Percentiles rank a stretch among this genome's conserved stretches.
phyloP scores from a whole-genome alignment of 257 asterid genomes.

The Fraxinus quadrangulata region DNA sequence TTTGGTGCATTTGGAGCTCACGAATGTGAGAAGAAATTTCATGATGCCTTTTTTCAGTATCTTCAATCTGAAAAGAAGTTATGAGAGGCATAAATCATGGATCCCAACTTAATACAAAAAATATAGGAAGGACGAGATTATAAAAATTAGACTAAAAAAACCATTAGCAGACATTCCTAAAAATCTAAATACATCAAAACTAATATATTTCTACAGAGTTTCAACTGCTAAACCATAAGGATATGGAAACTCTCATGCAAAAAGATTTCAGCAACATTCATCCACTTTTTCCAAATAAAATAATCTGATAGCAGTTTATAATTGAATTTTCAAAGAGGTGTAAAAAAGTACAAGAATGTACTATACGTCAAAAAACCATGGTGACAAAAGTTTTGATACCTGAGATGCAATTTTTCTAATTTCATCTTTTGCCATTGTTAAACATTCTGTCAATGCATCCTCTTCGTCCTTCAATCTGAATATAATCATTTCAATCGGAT shows the following conservation, averaged over 20 bases:
- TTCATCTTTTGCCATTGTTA: slow-evolving; percentile 42
- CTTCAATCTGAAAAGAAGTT: slow-evolving; percentile 59
- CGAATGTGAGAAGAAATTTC: slow-evolving; percentile 48
- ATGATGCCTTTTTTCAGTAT: slow-evolving; percentile 45
- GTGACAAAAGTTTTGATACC: slow-evolving; percentile 41
- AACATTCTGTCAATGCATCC: slow-evolving; percentile 43
- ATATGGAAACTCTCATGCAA: not conserved
- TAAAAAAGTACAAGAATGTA: not conserved
- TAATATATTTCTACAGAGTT: slow-evolving; percentile 8
- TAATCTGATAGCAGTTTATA: slow-evolving; percentile 14
- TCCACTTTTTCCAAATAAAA: slow-evolving; percentile 5
- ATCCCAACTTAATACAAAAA: not conserved
- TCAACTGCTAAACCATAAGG: slow-evolving; percentile 19
- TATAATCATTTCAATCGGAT: slow-evolving; percentile 29
- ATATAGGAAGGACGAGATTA: slow-evolving; percentile 6
- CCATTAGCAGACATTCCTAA: not conserved
- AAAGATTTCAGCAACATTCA: slow-evolving; percentile 16
- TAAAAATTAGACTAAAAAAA: slow-evolving; percentile 15
- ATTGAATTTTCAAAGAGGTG: slow-evolving; percentile 10
- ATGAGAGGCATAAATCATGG: slow-evolving; percentile 1
- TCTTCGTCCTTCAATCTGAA: slow-evolving; percentile 71
- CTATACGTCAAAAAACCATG: slow-evolving; percentile 8
- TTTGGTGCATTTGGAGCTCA: slow-evolving; percentile 64
- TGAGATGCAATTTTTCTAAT: slow-evolving; percentile 40
- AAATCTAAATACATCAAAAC: slow-evolving; percentile 16